phyloP scores from a whole-genome alignment of 169 alveolate species.

The Prorocentrum cordatum region DNA sequence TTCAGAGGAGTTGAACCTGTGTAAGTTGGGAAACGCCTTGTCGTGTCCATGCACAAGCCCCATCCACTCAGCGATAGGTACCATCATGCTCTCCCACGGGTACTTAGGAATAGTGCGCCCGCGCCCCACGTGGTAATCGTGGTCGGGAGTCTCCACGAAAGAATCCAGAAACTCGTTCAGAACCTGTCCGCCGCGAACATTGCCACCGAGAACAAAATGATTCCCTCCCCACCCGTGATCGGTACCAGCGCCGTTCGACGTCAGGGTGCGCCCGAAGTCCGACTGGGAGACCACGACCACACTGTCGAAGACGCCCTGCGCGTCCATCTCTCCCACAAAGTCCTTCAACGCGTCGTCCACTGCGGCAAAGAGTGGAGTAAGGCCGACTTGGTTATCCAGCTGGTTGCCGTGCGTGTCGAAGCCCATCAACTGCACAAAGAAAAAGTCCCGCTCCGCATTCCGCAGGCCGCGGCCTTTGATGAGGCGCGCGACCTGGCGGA shows the following conservation, averaged over 20 bases:
- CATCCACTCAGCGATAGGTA: too few relatives aligned
- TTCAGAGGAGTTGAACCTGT: too few relatives aligned
- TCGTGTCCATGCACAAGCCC: too few relatives aligned
- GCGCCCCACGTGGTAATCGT: slow-evolving; percentile 22
- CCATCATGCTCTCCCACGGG: background rate
- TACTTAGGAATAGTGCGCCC: slow-evolving; percentile 29
- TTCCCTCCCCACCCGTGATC: slow-evolving; percentile 50
- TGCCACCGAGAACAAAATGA: background rate
- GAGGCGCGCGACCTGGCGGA: too few relatives aligned
- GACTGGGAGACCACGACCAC: slow-evolving; percentile 40
- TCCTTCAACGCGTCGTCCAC: too few relatives aligned
- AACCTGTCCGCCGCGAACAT: background rate
- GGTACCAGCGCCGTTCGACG: slow-evolving; percentile 52
- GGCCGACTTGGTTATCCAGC: too few relatives aligned
- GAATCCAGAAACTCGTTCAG: background rate
- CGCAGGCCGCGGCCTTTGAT: too few relatives aligned
- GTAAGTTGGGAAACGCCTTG: too few relatives aligned
- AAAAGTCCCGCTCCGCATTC: too few relatives aligned
- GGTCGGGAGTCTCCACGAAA: slow-evolving; percentile 26
- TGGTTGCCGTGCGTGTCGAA: too few relatives aligned
- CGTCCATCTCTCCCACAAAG: background rate
- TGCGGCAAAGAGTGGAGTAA: too few relatives aligned
- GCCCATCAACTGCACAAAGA: too few relatives aligned
- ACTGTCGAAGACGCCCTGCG: background rate
- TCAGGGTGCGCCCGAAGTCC: slow-evolving; percentile 53